These are phyloP conservation scores for Nannochloris sp. DNA, from an alignment of 139 green algal genomes.

Conservation along the genomic window DNA sequence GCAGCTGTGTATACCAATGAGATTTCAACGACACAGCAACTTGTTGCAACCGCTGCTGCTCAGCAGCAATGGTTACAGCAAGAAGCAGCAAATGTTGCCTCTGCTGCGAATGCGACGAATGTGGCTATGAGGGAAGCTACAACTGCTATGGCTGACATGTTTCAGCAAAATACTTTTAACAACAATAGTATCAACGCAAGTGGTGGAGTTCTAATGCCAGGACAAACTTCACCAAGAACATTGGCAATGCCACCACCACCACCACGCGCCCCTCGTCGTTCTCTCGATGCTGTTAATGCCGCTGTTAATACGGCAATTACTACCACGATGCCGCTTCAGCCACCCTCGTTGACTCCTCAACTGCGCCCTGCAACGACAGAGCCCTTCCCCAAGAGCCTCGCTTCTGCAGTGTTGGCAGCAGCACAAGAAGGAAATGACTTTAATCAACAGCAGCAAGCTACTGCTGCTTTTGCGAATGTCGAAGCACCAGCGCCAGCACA, in stretches of 20 bases:
- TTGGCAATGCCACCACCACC: neutral
- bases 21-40: constrained; percentile 5
- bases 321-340: neutral
- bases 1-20: neutral
- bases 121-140: neutral
- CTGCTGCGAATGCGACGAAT: neutral
- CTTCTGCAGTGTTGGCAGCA: neutral
- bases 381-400: neutral
- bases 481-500: no score
- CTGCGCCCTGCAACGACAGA: neutral
- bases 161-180: no score
- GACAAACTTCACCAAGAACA: neutral
- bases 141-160: neutral
- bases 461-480: no score
- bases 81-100: neutral
- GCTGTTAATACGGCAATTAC: no score
- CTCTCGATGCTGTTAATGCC: neutral
- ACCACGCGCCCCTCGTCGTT: neutral
- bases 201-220: no score
- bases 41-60: neutral
- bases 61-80: neutral
- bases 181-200: no score
- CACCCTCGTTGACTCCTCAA: neutral
- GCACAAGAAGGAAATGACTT: no score
- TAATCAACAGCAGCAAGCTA: no score